Conservation (phyloP, 352 stramenopile genomes). For the Globisporangium nunn region DNA sequence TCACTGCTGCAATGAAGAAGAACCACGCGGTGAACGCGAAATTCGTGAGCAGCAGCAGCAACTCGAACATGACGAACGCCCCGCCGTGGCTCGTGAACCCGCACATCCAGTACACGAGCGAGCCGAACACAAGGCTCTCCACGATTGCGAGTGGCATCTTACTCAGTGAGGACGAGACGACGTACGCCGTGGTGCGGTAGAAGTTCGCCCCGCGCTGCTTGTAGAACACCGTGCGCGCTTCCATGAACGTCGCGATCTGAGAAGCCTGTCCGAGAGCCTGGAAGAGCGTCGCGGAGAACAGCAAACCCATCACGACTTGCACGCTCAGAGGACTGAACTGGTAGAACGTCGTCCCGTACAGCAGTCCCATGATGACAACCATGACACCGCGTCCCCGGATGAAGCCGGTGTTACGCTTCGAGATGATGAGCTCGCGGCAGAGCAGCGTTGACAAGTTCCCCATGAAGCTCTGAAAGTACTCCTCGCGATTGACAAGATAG, state of each 20-base stretch:
- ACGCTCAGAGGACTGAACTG: slow-evolving; percentile 28
- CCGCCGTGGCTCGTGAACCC: slow-evolving; percentile 26
- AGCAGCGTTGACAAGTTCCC: slow-evolving; percentile 25
- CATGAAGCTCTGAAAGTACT: slow-evolving; percentile 34
- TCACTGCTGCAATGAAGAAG: slow-evolving; percentile 29
- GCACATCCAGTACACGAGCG: slow-evolving; percentile 78
- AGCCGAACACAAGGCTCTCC: slow-evolving; percentile 69
- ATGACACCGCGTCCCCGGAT: slow-evolving; percentile 31
- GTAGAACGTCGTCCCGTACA: slow-evolving; percentile 37
- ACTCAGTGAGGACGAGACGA: slow-evolving; percentile 49
- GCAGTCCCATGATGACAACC: slow-evolving; percentile 30
- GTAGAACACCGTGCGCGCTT: slow-evolving; percentile 26
- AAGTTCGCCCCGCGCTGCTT: slow-evolving; percentile 51
- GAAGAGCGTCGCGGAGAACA: slow-evolving; percentile 77
- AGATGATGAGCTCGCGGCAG: slow-evolving; percentile 53
- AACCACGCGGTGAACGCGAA: slow-evolving; percentile 42
- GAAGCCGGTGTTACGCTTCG: slow-evolving; percentile 37
- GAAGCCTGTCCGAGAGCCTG: slow-evolving; percentile 61
- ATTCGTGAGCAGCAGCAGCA: slow-evolving; percentile 39
- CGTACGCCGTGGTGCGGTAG: slow-evolving; percentile 50
- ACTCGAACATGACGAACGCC: slow-evolving; percentile 35
- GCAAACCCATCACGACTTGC: slow-evolving; percentile 49
- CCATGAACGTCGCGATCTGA: slow-evolving; percentile 68
- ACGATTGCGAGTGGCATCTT: slow-evolving; percentile 51
- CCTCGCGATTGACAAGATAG: slow-evolving; percentile 23